Evolutionary conservation across 2,329 filamentous ascomycete species (phyloP).

Genomic region (Cercospora canescens): DNA sequence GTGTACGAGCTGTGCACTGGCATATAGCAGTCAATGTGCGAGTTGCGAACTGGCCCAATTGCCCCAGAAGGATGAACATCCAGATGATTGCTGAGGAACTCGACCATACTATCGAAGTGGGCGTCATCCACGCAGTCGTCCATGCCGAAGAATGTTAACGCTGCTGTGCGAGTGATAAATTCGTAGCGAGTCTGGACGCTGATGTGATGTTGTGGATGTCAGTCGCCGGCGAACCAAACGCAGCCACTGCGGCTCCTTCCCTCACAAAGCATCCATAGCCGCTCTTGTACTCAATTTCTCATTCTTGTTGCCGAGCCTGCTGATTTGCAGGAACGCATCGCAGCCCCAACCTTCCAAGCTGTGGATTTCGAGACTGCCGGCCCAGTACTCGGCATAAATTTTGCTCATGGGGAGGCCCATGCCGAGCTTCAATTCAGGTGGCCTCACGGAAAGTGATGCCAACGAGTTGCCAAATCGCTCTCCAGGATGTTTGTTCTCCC

Average conservation of each 20-base stretch:
- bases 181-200: background rate
- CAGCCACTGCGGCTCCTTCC: background rate
- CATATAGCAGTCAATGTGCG: slow-evolving; percentile 25
- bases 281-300: slow-evolving; percentile 73
- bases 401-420: slow-evolving; percentile 92
- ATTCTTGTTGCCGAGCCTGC: slow-evolving; percentile 95
- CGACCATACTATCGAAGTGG: background rate
- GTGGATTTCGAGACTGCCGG: slow-evolving; percentile 85
- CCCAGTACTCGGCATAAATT: slow-evolving; percentile 98
- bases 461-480: slow-evolving; percentile 64
- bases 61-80: slow-evolving; percentile 16
- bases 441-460: slow-evolving; percentile 75
- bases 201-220: background rate
- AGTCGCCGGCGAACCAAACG: background rate
- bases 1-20: slow-evolving; percentile 22
- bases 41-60: slow-evolving; percentile 16
- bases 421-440: slow-evolving; percentile 82
- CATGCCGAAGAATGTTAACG: background rate
- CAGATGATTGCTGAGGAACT: slow-evolving; percentile 1
- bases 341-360: slow-evolving; percentile 94
- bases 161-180: background rate
- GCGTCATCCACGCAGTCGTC: background rate
- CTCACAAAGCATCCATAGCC: slow-evolving; percentile 46
- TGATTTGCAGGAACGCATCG: slow-evolving; percentile 94
- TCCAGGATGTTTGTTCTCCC: slow-evolving; percentile 15